These are phyloP conservation scores for Cyclospora cayetanensis DNA, from an alignment of 169 alveolate species.

Conservation along the genomic window DNA sequence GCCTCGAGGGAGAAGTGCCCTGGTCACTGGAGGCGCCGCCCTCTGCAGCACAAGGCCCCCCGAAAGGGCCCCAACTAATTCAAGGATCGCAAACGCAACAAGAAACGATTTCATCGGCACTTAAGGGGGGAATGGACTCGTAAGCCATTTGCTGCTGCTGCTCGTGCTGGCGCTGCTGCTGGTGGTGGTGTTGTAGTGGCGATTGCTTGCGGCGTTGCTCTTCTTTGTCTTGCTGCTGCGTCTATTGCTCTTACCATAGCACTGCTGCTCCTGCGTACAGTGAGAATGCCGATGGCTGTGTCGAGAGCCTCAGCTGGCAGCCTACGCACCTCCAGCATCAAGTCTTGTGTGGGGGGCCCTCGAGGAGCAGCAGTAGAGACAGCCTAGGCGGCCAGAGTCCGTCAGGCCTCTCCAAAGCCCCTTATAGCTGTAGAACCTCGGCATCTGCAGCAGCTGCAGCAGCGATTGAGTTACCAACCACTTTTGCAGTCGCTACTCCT, in stretches of 20 bases:
- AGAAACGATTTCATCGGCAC: not conserved
- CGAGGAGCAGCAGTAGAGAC: not conserved
- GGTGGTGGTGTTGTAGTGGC: not conserved
- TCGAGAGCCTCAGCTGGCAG: no score
- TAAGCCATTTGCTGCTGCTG: slow-evolving; percentile 29
- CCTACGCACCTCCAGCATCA: not conserved
- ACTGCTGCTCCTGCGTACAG: no score
- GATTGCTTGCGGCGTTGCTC: not conserved
- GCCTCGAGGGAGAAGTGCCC: no score
- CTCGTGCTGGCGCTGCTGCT: slow-evolving; percentile 19
- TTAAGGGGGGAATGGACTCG: no score
- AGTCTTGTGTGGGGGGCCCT: not conserved
- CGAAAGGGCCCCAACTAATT: not conserved
- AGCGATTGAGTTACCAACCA: not conserved
- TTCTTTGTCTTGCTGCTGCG: not conserved
- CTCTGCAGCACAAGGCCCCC: not conserved
- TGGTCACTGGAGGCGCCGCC: no score
- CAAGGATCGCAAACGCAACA: not conserved
- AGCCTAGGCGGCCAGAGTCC: not conserved
- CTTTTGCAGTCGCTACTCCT: not conserved
- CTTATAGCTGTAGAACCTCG: not conserved
- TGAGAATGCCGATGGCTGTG: no score
- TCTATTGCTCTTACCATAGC: no score
- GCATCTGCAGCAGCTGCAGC: no score
- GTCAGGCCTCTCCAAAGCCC: not conserved